Evolutionary conservation across 2,329 filamentous ascomycete species (phyloP).

Genomic region (Fusarium compactum): DNA sequence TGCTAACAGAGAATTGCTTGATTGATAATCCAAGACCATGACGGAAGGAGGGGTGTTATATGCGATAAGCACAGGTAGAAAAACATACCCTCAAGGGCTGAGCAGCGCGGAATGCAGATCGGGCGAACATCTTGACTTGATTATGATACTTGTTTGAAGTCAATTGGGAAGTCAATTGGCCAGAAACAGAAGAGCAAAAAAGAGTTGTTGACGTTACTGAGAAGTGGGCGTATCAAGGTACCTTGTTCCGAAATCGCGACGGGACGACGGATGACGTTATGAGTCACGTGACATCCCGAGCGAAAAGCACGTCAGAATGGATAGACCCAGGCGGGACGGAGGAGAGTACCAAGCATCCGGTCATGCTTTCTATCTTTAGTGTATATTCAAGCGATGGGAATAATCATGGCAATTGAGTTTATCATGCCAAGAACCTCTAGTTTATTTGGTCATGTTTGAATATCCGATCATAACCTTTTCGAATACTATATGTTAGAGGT

Average conservation of each 20-base stretch:
- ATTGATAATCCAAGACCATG: conserved; percentile 22
- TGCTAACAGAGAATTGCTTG: conserved; percentile 9
- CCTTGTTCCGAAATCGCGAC: conserved; percentile 26
- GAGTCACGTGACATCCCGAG: conserved; percentile 37
- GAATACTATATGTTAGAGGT: not conserved
- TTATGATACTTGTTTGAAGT: conserved; percentile 29
- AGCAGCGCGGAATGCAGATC: conserved; percentile 72
- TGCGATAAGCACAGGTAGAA: not conserved
- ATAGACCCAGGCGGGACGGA: not conserved
- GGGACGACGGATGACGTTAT: conserved; percentile 37
- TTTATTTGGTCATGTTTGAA: not conserved
- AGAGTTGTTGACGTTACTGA: conserved; percentile 22
- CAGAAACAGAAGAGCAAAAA: conserved; percentile 15
- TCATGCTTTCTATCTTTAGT: not conserved
- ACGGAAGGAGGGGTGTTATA: conserved; percentile 8
- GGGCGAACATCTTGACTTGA: conserved; percentile 71
- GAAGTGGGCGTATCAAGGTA: conserved; percentile 32
- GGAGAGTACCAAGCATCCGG: not conserved
- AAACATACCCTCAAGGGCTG: conserved; percentile 73
- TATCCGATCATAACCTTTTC: not conserved
- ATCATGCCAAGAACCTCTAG: not conserved
- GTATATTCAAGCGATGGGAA: not conserved
- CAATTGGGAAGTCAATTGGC: conserved; percentile 45
- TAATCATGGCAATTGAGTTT: not conserved
- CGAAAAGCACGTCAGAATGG: not conserved